phyloP scores from a whole-genome alignment of 2,329 filamentous ascomycete genomes.

The Pseudogymnoascus sp. region DNA sequence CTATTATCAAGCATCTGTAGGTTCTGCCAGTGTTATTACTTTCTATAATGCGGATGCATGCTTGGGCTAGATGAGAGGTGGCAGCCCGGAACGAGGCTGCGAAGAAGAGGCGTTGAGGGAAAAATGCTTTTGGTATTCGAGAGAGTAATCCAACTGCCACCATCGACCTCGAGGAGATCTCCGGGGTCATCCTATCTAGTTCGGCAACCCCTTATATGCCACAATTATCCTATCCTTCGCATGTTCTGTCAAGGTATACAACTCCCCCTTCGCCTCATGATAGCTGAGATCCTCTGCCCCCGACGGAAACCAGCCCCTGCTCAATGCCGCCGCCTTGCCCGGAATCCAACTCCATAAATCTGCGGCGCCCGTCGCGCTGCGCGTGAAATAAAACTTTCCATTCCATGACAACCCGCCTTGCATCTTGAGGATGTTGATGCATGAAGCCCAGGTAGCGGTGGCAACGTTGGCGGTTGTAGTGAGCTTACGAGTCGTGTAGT shows the following conservation, averaged over 20 bases:
- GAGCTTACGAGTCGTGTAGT: constrained; percentile 25
- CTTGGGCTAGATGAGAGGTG: too few species aligned
- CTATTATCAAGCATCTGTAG: too few species aligned
- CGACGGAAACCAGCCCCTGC: constrained; percentile 21
- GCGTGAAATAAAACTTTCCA: constrained; percentile 29
- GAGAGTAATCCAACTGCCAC: neutral
- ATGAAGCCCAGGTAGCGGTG: constrained; percentile 28
- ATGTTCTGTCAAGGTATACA: constrained; percentile 19
- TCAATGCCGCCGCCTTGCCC: constrained; percentile 22
- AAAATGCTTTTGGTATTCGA: too few species aligned
- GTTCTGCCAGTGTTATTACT: too few species aligned
- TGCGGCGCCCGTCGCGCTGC: constrained; percentile 24
- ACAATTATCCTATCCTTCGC: constrained; percentile 7
- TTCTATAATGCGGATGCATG: too few species aligned
- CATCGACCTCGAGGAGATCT: neutral
- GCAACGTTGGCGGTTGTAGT: constrained; percentile 16
- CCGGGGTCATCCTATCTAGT: neutral
- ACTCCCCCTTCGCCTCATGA: constrained; percentile 21
- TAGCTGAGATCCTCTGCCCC: constrained; percentile 31
- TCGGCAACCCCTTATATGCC: neutral
- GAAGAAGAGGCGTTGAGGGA: too few species aligned
- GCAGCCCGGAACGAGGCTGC: too few species aligned
- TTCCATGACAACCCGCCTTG: constrained; percentile 30
- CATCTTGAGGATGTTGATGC: constrained; percentile 28
- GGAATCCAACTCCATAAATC: constrained; percentile 30